Evolutionary conservation across 805 yeast genomes (phyloP).

Genomic region (Saccharomycopsis synnaedendra): DNA sequence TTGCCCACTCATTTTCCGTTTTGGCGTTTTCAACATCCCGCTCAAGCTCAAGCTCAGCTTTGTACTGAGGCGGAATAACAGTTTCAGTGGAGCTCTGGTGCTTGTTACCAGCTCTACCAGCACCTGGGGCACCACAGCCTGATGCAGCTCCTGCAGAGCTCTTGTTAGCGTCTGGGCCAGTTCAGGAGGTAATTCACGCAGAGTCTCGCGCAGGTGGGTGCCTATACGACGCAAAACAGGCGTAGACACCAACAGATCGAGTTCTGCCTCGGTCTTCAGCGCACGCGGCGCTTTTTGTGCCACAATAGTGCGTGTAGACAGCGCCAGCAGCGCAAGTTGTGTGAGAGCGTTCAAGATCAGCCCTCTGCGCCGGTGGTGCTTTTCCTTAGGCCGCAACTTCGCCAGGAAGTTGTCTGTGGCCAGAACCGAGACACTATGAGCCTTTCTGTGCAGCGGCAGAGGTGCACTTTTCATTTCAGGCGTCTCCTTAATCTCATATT

Average conservation of each 20-base stretch:
- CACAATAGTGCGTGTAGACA: no score
- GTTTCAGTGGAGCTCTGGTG: background rate
- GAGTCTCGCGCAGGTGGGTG: background rate
- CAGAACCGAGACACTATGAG: slow-evolving; percentile 11
- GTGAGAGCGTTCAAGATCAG: slow-evolving; percentile 8
- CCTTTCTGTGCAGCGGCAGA: slow-evolving; percentile 7
- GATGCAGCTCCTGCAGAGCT: background rate
- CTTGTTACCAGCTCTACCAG: background rate
- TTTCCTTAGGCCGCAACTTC: background rate
- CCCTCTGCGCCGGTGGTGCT: slow-evolving; percentile 3
- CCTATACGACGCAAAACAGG: background rate
- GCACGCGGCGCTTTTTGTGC: no score
- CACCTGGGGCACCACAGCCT: background rate
- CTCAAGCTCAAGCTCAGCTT: slow-evolving; percentile 7
- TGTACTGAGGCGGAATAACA: slow-evolving; percentile 8
- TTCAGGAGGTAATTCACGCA: no score
- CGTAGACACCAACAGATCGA: slow-evolving; percentile 7
- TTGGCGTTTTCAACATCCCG: slow-evolving; percentile 10
- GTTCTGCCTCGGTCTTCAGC: background rate
- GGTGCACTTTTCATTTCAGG: background rate
- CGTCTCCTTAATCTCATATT: background rate
- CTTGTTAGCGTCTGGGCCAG: no score
- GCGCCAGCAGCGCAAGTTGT: background rate
- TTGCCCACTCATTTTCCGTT: slow-evolving; percentile 1
- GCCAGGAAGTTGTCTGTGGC: slow-evolving; percentile 5